phyloP scores from a whole-genome alignment of 2,329 filamentous ascomycete species.

The Dendrostoma leiphaemia region DNA sequence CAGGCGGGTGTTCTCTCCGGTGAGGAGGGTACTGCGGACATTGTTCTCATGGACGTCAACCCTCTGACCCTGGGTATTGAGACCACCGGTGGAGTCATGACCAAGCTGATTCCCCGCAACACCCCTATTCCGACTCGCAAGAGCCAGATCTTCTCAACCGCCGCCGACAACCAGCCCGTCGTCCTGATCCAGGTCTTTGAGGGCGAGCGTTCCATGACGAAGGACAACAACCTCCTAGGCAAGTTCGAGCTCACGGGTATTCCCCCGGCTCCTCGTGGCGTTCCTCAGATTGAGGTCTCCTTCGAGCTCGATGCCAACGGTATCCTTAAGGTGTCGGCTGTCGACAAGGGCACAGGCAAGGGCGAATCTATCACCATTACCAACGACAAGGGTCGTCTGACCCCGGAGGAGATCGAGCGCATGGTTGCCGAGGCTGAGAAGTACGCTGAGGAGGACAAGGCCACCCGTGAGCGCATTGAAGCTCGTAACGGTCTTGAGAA shows the following conservation, averaged over 20 bases:
- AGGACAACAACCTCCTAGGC: constrained; percentile 95
- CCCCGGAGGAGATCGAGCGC: constrained; percentile 95
- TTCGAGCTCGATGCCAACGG: constrained; percentile 98
- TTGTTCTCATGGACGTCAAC: constrained; percentile 98
- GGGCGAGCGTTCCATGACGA: constrained; percentile 90
- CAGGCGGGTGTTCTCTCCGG: constrained; percentile 94
- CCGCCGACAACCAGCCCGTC: constrained; percentile 93
- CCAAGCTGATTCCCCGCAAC: constrained; percentile 92
- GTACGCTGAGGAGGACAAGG: constrained; percentile 99
- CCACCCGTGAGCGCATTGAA: constrained; percentile 94
- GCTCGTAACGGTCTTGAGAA: constrained; percentile 96
- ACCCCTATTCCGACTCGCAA: constrained; percentile 94
- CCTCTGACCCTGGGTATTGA: constrained; percentile 95
- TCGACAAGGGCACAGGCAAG: constrained; percentile 98
- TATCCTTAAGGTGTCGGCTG: constrained; percentile 93
- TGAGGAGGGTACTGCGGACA: constrained; percentile 73
- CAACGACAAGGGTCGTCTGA: constrained; percentile 98
- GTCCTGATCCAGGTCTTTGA: constrained; percentile 95
- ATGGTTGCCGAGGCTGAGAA: constrained; percentile 99
- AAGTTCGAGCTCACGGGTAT: constrained; percentile 98
- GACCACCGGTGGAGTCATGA: constrained; percentile 97
- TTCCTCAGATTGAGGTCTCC: constrained; percentile 96
- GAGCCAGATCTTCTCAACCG: constrained; percentile 96
- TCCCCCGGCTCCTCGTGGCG: constrained; percentile 89
- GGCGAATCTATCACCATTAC: constrained; percentile 97